Base-by-base conservation (phyloP, 2,329 filamentous ascomycete species). In the Botrytis cinerea region DNA sequence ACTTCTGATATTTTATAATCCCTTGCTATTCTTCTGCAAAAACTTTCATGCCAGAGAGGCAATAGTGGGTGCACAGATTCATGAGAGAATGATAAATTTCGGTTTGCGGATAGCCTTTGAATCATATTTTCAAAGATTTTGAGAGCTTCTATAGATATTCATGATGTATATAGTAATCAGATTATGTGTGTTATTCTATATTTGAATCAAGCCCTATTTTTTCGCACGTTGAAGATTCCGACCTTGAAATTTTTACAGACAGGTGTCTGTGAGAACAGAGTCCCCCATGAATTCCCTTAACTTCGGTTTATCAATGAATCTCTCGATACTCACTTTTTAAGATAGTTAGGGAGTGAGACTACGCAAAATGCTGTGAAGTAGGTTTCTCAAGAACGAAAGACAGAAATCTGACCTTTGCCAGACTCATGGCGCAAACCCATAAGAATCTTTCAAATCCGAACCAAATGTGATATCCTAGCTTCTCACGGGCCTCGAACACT, bases 271-370 rank as follows among this genome's bases (percentile, higher is more conserved):
- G 22, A n/a, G 9, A 61, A 61, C 12, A n/a, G 7, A 60, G 32
- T 10, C 16, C 12, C 4, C 60, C 40, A 43, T 62, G 35, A 14
- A 38, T 40, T 12, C 25, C 25, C 38, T 40, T 16, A n/a, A 8
- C 9, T n/a, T 5, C 22, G 14, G 8, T 43, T 16, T 9, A 62
- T 62, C 14, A n/a, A 14, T 1, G 35, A 62, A 22, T n/a, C 7
- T 8, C 25, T 16, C 7, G 1, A 43, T 18, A n/a, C 1, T 16
- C 14, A 25, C 2, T 8, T 40, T n/a, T 43, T 0, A 4, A 25
- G 7, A 25, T 2, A 16, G 3, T 43, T 5, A 4, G 14, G 1
- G 0, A 35, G 0, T n/a, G 35, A 43, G n/a, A 2, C 18, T n/a
- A n/a, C 22, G 43, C 22, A 9, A 16, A 4, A 2, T 2, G n/a